phyloP scores from a whole-genome alignment of 129 eudicot species.

The Lactuca saligna region DNA sequence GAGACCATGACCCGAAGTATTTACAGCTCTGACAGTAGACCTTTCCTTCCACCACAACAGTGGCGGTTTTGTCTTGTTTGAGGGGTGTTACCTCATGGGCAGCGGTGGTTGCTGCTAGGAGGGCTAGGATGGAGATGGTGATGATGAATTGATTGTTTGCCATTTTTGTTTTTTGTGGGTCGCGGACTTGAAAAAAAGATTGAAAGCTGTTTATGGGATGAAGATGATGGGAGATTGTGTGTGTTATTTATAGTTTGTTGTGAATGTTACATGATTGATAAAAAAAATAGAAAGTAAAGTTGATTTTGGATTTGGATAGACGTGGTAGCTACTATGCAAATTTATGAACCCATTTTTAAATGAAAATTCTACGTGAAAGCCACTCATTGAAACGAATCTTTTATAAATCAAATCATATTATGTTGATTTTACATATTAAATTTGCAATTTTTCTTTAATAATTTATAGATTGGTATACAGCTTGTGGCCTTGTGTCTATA shows the following conservation, averaged over 20 bases:
- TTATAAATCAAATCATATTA: too few species aligned
- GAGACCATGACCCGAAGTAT: constrained; percentile 64
- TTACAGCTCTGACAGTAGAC: constrained; percentile 90
- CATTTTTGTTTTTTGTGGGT: constrained; percentile 35
- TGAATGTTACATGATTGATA: background rate
- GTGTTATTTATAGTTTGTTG: constrained; percentile 34
- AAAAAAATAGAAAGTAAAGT: background rate
- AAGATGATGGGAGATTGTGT: constrained; percentile 18
- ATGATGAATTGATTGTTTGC: constrained; percentile 41
- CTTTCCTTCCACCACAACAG: constrained; percentile 74
- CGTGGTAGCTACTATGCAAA: constrained; percentile 53
- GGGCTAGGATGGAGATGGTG: constrained; percentile 39
- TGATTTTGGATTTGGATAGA: constrained; percentile 16
- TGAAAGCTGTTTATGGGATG: constrained; percentile 28
- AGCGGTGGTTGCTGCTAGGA: constrained; percentile 44
- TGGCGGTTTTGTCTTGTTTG: constrained; percentile 46
- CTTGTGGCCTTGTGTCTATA: background rate
- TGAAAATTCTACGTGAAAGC: constrained; percentile 29
- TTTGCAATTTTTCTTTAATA: background rate
- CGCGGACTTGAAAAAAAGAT: background rate
- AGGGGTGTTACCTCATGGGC: constrained; percentile 29
- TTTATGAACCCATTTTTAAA: background rate
- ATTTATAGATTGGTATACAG: background rate
- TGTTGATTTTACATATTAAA: background rate
- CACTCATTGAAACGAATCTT: constrained; percentile 4